Percentiles rank a stretch among this genome's conserved stretches.
Conservation (phyloP, 2,329 filamentous ascomycete genomes). For the Fusarium sororula region DNA sequence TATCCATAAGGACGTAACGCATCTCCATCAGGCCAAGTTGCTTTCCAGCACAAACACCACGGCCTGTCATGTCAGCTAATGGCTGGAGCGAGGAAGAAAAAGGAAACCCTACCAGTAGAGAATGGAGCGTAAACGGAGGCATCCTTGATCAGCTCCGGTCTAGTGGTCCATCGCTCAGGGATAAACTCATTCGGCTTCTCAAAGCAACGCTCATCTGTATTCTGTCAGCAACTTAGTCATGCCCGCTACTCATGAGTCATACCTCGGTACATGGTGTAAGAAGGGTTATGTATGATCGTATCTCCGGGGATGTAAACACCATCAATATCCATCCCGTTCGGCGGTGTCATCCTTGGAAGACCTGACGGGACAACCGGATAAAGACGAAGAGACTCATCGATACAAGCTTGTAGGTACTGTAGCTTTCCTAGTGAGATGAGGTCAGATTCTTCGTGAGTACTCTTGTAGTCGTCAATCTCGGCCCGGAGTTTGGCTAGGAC, state of each 20-base stretch:
- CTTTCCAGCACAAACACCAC: conserved; percentile 28
- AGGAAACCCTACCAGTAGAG: neutral
- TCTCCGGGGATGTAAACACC: conserved; percentile 11
- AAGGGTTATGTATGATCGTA: neutral
- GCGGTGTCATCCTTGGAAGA: conserved; percentile 5
- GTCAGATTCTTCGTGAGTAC: neutral
- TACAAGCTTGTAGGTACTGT: conserved; percentile 29
- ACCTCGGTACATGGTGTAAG: conserved; percentile 23
- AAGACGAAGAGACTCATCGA: conserved; percentile 30
- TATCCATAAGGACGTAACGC: conserved; percentile 14
- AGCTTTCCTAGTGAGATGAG: neutral
- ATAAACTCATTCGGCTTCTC: conserved; percentile 19
- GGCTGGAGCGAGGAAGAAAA: no score
- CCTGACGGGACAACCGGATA: conserved; percentile 19
- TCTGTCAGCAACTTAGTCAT: neutral
- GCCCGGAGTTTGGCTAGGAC: neutral
- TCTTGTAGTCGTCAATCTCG: conserved; percentile 22
- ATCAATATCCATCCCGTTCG: neutral
- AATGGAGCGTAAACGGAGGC: conserved; percentile 17
- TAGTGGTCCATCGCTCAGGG: conserved; percentile 26
- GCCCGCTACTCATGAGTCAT: neutral
- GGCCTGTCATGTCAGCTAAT: neutral
- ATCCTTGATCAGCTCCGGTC: conserved; percentile 15
- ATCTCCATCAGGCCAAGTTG: conserved; percentile 33
- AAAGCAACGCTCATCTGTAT: conserved; percentile 16